phyloP scores from a whole-genome alignment of 352 stramenopile species.

The Globisporangium camurandrum region DNA sequence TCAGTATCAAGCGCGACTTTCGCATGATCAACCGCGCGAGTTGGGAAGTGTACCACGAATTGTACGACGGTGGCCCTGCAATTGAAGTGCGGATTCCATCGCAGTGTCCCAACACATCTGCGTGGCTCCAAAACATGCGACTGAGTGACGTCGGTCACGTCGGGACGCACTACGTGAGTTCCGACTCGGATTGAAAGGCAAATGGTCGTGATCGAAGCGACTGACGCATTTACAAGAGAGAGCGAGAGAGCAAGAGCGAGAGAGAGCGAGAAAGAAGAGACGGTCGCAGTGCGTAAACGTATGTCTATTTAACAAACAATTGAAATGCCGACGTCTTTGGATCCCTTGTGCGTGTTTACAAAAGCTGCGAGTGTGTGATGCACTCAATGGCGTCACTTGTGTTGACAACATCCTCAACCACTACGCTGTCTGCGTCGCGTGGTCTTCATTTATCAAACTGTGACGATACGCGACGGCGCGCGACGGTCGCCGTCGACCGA shows the following conservation, averaged over 20 bases:
- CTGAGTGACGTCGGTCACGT: constrained; percentile 49
- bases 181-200: constrained; percentile 18
- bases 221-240: too few relatives aligned
- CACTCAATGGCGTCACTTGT: too few relatives aligned
- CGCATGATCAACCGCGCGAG: constrained; percentile 76
- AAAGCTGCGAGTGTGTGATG: too few relatives aligned
- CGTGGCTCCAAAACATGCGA: constrained; percentile 44
- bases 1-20: constrained; percentile 68
- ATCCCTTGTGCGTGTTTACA: too few relatives aligned
- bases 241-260: not conserved
- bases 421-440: too few relatives aligned
- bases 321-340: too few relatives aligned
- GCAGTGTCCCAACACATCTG: constrained; percentile 37
- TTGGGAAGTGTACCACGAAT: constrained; percentile 65
- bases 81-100: constrained; percentile 60
- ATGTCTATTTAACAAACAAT: too few relatives aligned
- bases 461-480: constrained; percentile 24
- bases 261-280: too few relatives aligned
- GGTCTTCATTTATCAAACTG: not conserved
- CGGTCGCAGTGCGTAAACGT: too few relatives aligned
- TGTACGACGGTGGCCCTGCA: constrained; percentile 62
- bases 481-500: constrained; percentile 45
- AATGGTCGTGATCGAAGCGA: not conserved
- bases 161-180: constrained; percentile 59
- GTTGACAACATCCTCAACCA: too few relatives aligned